Base-by-base conservation (phyloP, 805 yeast genomes). In the Torulaspora maleeae region DNA sequence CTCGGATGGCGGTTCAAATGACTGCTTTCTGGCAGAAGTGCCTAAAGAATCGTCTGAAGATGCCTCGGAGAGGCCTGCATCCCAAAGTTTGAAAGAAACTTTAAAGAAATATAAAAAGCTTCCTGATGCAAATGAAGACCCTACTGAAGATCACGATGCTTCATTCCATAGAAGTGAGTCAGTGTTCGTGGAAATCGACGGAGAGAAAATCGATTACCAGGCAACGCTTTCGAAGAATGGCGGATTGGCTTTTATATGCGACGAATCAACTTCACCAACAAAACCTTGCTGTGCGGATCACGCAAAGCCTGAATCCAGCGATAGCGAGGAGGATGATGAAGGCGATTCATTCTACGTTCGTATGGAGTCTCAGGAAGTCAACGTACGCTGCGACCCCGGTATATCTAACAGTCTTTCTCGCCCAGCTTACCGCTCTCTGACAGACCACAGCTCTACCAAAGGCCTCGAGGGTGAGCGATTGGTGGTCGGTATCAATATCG, bases 171-270 rank as follows among this genome's bases (percentile, higher is more conserved):
- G 22, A 19, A 42, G 39, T 28, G 41, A 44, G 15, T 19, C 47
- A 16, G 52, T 59, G 8, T 49, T 54, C 1, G 50, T 60, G 36
- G 56, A 56, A 27, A 53, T 58, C 19, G 64, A 53, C 28, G 63
- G 56, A 22, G 36, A 54, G 12, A 45, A 47, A 19, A 36, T 48
- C 4, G 50, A 55, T 22, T 52, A 58, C 11, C 48, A 47, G 27
- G 67, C 55, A 0, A 43, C 36, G 13, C 22, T 54, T 1, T 50
- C 51, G 4, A 55, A 54, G 28, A 46, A 54, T 16, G 53, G 57
- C 4, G 45, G 45, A 22, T 30, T 62, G 16, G 48, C 51, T 3
- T 55, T 62, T 16, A 19, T 50, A 27, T 45, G 54, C n/a, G 46
- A 47, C 27, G 46, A 45, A 13, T 25, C 45, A 34, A 46, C 42